Conservation (phyloP, 2,329 filamentous ascomycete genomes). For the Cryoendolithus antarcticus region DNA sequence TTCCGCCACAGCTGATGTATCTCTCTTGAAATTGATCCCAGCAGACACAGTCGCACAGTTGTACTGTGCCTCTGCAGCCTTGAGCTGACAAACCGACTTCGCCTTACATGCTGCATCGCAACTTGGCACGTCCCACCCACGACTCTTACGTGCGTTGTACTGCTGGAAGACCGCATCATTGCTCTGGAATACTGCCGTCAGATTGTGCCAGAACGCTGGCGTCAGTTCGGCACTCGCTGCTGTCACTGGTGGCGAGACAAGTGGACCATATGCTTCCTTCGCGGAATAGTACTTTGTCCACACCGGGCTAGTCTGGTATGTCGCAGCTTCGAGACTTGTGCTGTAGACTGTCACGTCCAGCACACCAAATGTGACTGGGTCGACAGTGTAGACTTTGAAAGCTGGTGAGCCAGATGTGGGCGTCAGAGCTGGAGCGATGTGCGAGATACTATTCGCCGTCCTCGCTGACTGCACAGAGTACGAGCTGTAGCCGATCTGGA, state of each 20-base stretch:
- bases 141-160: slow-evolving; percentile 37
- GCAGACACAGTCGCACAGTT: slow-evolving; percentile 29
- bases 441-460: slow-evolving; percentile 39
- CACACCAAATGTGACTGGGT: slow-evolving; percentile 44
- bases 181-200: slow-evolving; percentile 38
- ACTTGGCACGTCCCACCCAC: slow-evolving; percentile 31
- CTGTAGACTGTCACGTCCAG: slow-evolving; percentile 44
- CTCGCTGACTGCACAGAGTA: slow-evolving; percentile 30
- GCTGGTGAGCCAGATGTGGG: slow-evolving; percentile 44
- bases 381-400: slow-evolving; percentile 47
- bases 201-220: slow-evolving; percentile 47
- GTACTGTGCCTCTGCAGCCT: slow-evolving; percentile 41
- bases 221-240: slow-evolving; percentile 35
- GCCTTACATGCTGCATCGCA: slow-evolving; percentile 35
- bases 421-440: slow-evolving; percentile 43
- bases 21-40: slow-evolving; percentile 3
- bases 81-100: slow-evolving; percentile 40
- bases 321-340: slow-evolving; percentile 37
- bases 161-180: slow-evolving; percentile 33
- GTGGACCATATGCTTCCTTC: slow-evolving; percentile 40
- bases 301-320: slow-evolving; percentile 35
- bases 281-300: slow-evolving; percentile 47
- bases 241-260: slow-evolving; percentile 13
- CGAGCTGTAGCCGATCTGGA: slow-evolving; percentile 43
- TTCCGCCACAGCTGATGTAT: no score